phyloP scores from a whole-genome alignment of 2,329 filamentous ascomycete genomes.

The Trichophyton schoenleinii region DNA sequence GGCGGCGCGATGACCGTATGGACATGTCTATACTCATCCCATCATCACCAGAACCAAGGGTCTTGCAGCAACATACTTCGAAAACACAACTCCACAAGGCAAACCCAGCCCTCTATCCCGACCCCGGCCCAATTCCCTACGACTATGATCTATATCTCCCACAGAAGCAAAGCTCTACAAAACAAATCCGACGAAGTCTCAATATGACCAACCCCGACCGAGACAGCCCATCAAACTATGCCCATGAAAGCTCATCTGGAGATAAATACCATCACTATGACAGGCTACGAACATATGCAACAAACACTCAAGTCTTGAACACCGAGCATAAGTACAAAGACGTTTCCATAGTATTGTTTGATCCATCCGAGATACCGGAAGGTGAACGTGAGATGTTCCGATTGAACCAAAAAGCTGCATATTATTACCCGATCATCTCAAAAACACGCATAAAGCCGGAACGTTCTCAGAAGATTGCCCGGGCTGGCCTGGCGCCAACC shows the following conservation, averaged over 20 bases:
- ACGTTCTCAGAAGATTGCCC: slow-evolving; percentile 31
- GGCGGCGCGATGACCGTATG: slow-evolving; percentile 45
- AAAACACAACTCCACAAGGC: slow-evolving; percentile 37
- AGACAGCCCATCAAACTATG: slow-evolving; percentile 41
- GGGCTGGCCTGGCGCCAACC: slow-evolving; percentile 29
- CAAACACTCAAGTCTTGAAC: slow-evolving; percentile 41
- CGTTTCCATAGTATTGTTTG: slow-evolving; percentile 47
- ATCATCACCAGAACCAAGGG: slow-evolving; percentile 36
- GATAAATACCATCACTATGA: slow-evolving; percentile 42
- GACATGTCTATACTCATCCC: slow-evolving; percentile 48
- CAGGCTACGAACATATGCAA: slow-evolving; percentile 49
- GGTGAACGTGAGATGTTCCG: slow-evolving; percentile 6
- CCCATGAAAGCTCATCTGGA: slow-evolving; percentile 32
- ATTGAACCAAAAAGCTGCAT: slow-evolving; percentile 42
- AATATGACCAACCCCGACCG: slow-evolving; percentile 41
- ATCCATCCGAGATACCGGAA: slow-evolving; percentile 29
- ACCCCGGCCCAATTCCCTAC: slow-evolving; percentile 42
- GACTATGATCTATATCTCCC: slow-evolving; percentile 51
- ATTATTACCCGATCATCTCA: slow-evolving; percentile 49
- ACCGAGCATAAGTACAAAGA: slow-evolving; percentile 43
- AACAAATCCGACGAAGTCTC: slow-evolving; percentile 45
- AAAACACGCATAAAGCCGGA: slow-evolving; percentile 44
- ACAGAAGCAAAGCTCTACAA: slow-evolving; percentile 34
- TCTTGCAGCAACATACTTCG: slow-evolving; percentile 36
- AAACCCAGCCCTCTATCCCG: slow-evolving; percentile 39